A percentile compares a stretch with the other conserved stretches of the same genome.
phyloP scores from a whole-genome alignment of 164 flowering plant genomes.

The Magnolia kwangsiensis region DNA sequence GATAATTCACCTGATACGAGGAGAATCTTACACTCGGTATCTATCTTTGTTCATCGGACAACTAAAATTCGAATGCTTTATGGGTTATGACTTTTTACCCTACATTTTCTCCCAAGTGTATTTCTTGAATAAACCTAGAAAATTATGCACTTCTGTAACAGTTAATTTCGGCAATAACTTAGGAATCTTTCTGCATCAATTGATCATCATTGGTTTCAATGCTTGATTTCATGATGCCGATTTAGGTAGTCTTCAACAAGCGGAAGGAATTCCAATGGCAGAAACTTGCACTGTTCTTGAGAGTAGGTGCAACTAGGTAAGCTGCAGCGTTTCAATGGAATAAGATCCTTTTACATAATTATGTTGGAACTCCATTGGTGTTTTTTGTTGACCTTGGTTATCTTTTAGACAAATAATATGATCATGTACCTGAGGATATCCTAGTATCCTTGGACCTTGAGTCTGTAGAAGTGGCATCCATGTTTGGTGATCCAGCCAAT shows the following conservation, averaged over 20 bases:
- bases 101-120: background rate
- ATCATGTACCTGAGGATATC: background rate
- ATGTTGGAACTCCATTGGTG: background rate
- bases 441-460: background rate
- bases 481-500: background rate
- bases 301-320: constrained; percentile 65
- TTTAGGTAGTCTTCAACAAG: constrained; percentile 71
- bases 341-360: background rate
- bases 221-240: background rate
- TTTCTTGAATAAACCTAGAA: background rate
- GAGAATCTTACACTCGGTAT: constrained; percentile 79
- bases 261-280: constrained; percentile 83
- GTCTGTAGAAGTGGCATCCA: background rate
- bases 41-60: background rate
- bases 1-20: constrained; percentile 75
- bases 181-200: background rate
- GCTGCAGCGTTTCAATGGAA: background rate
- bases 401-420: background rate
- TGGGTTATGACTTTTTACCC: background rate
- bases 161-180: background rate
- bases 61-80: constrained; percentile 3
- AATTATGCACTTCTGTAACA: background rate
- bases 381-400: background rate
- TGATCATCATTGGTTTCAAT: background rate
- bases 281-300: constrained; percentile 68